phyloP scores from a whole-genome alignment of 139 green algal species.

The Closterium sp. region DNA sequence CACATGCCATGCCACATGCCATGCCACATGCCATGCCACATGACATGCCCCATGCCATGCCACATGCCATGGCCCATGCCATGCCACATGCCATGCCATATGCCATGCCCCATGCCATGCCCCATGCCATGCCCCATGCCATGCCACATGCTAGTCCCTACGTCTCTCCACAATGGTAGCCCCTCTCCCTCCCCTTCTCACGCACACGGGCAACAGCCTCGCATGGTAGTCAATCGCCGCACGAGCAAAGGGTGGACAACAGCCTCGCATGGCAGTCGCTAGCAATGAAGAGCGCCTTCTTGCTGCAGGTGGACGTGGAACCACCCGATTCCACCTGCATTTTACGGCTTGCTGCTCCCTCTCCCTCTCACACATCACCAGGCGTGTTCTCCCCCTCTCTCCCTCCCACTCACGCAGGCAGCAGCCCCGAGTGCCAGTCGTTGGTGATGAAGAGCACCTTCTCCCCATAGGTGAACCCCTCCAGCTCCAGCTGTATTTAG shows the following conservation, averaged over 20 bases:
- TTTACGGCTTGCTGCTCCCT: no score
- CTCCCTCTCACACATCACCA: no score
- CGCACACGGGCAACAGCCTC: conserved; percentile 64
- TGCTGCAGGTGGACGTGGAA: conserved; percentile 66
- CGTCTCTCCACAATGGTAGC: no score
- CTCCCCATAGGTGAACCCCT: conserved; percentile 66
- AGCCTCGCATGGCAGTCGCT: conserved; percentile 87
- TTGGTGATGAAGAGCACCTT: conserved; percentile 80
- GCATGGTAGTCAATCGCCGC: conserved; percentile 89
- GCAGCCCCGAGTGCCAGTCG: conserved; percentile 82
- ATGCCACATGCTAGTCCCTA: no score
- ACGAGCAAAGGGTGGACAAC: conserved; percentile 71
- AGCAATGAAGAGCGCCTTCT: conserved; percentile 76
- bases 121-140: no score
- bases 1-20: no score
- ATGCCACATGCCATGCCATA: no score
- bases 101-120: no score
- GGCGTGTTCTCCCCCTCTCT: no score
- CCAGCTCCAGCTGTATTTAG: conserved; percentile 62
- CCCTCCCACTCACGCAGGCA: conserved; percentile 59
- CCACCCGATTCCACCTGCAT: conserved; percentile 60
- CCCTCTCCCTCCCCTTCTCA: not conserved
- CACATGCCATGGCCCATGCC: no score
- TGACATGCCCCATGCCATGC: no score
- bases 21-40: no score